phyloP scores from a whole-genome alignment of 345 rosid species.

The Dipteronia sinensis region DNA sequence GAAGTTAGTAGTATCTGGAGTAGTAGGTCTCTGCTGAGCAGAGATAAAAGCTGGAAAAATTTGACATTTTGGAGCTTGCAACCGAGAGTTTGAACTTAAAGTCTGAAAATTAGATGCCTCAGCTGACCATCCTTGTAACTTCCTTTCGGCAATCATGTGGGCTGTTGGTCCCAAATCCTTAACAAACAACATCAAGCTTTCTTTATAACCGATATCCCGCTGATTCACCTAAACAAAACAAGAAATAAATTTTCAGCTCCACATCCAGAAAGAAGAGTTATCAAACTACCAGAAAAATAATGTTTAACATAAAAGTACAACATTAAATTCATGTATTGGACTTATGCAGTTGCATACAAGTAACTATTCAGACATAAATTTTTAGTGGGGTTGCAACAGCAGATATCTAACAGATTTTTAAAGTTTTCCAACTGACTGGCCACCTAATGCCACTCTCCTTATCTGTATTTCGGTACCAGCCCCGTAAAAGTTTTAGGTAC shows the following conservation, averaged over 20 bases:
- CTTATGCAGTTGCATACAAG: neutral
- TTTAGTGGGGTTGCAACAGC: neutral
- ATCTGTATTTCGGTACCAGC: neutral
- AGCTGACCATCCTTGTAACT: constrained; percentile 31
- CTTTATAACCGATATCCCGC: constrained; percentile 35
- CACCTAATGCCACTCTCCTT: neutral
- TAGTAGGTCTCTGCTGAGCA: constrained; percentile 7
- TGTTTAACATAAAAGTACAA: neutral
- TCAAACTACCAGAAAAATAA: neutral
- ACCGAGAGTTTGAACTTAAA: constrained; percentile 21
- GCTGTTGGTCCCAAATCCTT: constrained; percentile 58
- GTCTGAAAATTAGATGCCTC: constrained; percentile 21
- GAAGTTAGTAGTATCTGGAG: neutral
- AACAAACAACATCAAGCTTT: constrained; percentile 47
- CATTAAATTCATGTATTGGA: neutral
- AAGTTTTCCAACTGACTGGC: neutral
- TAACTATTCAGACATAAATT: neutral
- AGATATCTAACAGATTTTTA: neutral
- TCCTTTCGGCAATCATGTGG: constrained; percentile 40
- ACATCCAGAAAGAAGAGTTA: neutral
- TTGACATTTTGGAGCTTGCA: constrained; percentile 13
- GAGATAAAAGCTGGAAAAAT: constrained; percentile 13
- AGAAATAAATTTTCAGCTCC: neutral
- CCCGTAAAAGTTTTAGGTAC: neutral
- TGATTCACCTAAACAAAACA: constrained; percentile 36